Percentiles rank a stretch among this genome's conserved stretches.
Conservation (phyloP, 306 rosid species). For the Hippophae gyantsensis region DNA sequence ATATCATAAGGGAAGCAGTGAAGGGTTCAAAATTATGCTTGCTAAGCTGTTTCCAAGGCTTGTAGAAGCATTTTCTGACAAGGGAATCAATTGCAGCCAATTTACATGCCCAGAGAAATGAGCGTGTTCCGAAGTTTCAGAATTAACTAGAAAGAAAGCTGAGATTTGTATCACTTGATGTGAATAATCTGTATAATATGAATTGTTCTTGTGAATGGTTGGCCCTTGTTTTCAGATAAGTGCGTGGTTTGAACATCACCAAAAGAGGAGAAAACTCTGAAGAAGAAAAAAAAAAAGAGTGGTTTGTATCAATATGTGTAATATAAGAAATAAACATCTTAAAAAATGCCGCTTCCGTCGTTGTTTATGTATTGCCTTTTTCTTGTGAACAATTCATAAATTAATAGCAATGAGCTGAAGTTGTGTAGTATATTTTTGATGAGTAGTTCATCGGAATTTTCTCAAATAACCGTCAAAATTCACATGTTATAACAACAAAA, state of each 20-base stretch:
- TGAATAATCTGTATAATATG: constrained; percentile 28
- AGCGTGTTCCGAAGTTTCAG: constrained; percentile 5
- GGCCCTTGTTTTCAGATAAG: not conserved
- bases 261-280: not conserved
- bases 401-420: constrained; percentile 12
- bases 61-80: constrained; percentile 55
- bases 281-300: not conserved
- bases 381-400: constrained; percentile 2
- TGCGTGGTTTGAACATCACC: not conserved
- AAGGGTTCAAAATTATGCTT: constrained; percentile 88
- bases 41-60: constrained; percentile 77
- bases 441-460: too few relatives aligned
- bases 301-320: not conserved
- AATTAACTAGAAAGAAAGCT: constrained; percentile 19
- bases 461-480: too few relatives aligned
- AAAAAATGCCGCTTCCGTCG: not conserved
- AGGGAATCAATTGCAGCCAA: constrained; percentile 64
- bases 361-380: not conserved
- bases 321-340: not conserved
- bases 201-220: constrained; percentile 11
- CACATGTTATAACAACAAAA: too few relatives aligned
- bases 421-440: not conserved
- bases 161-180: constrained; percentile 18
- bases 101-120: constrained; percentile 33
- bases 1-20: constrained; percentile 51